A percentile compares a stretch with the other conserved stretches of the same genome.
Conservation (phyloP, 2,329 filamentous ascomycete species). For the Diplodia scrobiculata region DNA sequence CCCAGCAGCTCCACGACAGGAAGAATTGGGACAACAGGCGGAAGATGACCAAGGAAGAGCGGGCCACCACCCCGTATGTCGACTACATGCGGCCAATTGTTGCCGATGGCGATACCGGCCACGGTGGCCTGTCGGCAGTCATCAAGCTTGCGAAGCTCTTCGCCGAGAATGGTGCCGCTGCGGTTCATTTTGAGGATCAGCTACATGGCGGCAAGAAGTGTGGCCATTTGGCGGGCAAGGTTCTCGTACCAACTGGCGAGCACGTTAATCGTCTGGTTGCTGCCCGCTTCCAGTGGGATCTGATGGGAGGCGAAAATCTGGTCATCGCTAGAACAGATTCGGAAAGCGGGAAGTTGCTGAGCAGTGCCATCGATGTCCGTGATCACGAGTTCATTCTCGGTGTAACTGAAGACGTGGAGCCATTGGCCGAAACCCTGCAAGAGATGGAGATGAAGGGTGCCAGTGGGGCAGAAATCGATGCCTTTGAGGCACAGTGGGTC, state of each 20-base stretch:
- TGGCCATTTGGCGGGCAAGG: slow-evolving; percentile 93
- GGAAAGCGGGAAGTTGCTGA: slow-evolving; percentile 87
- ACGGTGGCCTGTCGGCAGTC: slow-evolving; percentile 88
- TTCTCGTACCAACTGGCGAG: slow-evolving; percentile 88
- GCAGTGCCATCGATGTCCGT: slow-evolving; percentile 85
- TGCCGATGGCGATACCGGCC: slow-evolving; percentile 90
- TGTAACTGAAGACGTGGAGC: slow-evolving; percentile 74
- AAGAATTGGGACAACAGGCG: slow-evolving; percentile 88
- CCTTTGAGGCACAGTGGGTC: slow-evolving; percentile 84
- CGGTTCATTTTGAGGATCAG: slow-evolving; percentile 97
- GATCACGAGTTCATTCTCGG: slow-evolving; percentile 98
- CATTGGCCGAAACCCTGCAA: slow-evolving; percentile 85
- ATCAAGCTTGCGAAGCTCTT: slow-evolving; percentile 97
- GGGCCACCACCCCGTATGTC: slow-evolving; percentile 74
- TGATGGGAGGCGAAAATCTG: slow-evolving; percentile 95
- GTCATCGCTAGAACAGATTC: slow-evolving; percentile 95
- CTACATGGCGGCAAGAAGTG: slow-evolving; percentile 98
- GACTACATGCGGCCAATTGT: slow-evolving; percentile 95
- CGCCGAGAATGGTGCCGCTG: slow-evolving; percentile 93
- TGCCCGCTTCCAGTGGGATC: slow-evolving; percentile 94
- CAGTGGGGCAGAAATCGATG: slow-evolving; percentile 76
- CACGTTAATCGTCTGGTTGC: slow-evolving; percentile 95
- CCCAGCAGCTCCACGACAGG: slow-evolving; percentile 93
- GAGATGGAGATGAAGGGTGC: slow-evolving; percentile 83
- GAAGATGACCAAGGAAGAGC: slow-evolving; percentile 72